phyloP scores from a whole-genome alignment of 2,329 filamentous ascomycete genomes.

The Verticillium dahliae region DNA sequence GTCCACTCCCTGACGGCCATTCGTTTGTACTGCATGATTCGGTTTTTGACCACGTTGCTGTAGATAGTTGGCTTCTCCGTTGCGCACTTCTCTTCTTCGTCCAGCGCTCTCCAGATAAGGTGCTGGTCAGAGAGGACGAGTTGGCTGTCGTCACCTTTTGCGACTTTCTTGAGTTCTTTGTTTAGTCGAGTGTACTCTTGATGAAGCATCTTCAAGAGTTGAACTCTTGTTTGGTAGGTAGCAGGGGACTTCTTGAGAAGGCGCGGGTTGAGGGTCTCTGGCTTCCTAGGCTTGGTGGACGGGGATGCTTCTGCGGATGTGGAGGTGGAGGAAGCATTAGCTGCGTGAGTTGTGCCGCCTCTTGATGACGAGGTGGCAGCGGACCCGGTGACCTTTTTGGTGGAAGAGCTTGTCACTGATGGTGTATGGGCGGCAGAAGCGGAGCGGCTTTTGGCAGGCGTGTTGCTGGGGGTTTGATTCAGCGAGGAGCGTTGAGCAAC shows the following conservation, averaged over 20 bases:
- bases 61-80: conserved; percentile 66
- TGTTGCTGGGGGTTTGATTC: not conserved
- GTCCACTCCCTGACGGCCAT: conserved; percentile 71
- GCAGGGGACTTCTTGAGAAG: conserved; percentile 53
- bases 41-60: conserved; percentile 75
- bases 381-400: conserved; percentile 4
- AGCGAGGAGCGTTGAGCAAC: not conserved
- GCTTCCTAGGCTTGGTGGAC: conserved; percentile 18
- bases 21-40: conserved; percentile 67
- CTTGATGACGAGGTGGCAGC: conserved; percentile 2
- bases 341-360: not conserved
- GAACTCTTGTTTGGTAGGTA: conserved; percentile 47
- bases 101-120: conserved; percentile 61
- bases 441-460: not conserved
- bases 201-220: conserved; percentile 57
- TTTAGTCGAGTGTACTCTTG: conserved; percentile 63
- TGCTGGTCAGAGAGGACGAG: conserved; percentile 58
- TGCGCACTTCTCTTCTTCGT: conserved; percentile 74
- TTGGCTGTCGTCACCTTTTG: conserved; percentile 37
- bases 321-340: conserved; percentile 2
- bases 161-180: conserved; percentile 47
- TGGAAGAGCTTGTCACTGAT: not conserved
- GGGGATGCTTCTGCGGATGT: conserved; percentile 5
- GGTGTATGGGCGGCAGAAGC: not conserved
- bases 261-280: conserved; percentile 61